Evolutionary conservation across 768 basidiomycete species (phyloP).

Genomic region (Calocybe indica): DNA sequence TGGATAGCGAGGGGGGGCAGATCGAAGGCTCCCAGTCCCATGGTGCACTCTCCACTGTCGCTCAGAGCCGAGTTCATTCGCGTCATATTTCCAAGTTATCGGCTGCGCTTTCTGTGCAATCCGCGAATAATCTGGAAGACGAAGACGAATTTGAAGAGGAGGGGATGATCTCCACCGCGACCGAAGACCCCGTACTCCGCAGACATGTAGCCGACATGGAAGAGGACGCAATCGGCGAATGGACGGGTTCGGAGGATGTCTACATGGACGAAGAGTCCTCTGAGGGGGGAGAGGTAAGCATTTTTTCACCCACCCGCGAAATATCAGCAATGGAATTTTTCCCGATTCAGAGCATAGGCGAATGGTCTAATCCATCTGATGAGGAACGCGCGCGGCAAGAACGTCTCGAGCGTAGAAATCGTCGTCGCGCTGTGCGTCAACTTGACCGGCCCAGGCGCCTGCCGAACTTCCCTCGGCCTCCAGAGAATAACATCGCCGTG

Average conservation of each 20-base stretch:
- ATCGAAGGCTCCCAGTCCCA: conserved; percentile 18
- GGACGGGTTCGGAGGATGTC: conserved; percentile 81
- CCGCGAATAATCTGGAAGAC: conserved; percentile 48
- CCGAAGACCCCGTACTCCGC: conserved; percentile 1
- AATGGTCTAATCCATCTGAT: conserved; percentile 89
- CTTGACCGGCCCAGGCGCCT: conserved; percentile 64
- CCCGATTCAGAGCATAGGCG: conserved; percentile 63
- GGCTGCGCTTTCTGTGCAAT: conserved; percentile 59
- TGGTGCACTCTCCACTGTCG: conserved; percentile 40
- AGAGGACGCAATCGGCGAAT: conserved; percentile 53
- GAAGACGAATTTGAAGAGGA: conserved; percentile 22
- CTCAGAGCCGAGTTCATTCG: conserved; percentile 53
- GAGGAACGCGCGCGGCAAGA: conserved; percentile 75
- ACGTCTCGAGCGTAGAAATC: conserved; percentile 57
- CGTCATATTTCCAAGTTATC: conserved; percentile 65
- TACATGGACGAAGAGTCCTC: conserved; percentile 41
- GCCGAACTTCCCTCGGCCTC: conserved; percentile 78
- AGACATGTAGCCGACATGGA: conserved; percentile 20
- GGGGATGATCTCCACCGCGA: conserved; percentile 5
- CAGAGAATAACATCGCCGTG: conserved; percentile 41
- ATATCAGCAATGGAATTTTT: conserved; percentile 7
- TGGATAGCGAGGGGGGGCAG: conserved; percentile 30
- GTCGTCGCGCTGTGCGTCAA: conserved; percentile 41
- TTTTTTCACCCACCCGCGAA: conserved; percentile 4
- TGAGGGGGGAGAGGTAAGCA: conserved; percentile 59